Percentiles rank a stretch among this genome's conserved stretches.
phyloP scores from a whole-genome alignment of 352 stramenopile genomes.

The Peronospora destructor region DNA sequence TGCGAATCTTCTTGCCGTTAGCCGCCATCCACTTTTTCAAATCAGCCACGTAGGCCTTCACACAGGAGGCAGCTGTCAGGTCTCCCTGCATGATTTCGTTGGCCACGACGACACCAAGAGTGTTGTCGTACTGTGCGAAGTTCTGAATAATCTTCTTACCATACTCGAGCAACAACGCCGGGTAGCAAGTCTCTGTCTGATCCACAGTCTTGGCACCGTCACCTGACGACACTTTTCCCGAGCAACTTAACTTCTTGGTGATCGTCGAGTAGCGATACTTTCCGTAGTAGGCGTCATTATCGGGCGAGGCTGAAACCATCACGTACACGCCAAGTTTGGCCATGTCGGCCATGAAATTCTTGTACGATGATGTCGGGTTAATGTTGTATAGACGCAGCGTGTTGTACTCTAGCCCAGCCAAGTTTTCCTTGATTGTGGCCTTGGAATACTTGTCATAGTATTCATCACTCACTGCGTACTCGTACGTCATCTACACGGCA shows the following conservation, averaged over 20 bases:
- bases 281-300: slow-evolving; percentile 80
- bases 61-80: slow-evolving; percentile 63
- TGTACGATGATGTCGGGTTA: slow-evolving; percentile 76
- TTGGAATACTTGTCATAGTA: slow-evolving; percentile 86
- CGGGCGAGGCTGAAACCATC: slow-evolving; percentile 67
- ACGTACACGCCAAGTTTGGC: slow-evolving; percentile 69
- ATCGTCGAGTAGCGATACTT: slow-evolving; percentile 82
- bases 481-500: slow-evolving; percentile 64
- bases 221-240: slow-evolving; percentile 35
- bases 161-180: slow-evolving; percentile 75
- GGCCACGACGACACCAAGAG: slow-evolving; percentile 67
- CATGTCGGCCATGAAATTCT: slow-evolving; percentile 84
- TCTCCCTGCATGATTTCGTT: slow-evolving; percentile 87
- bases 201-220: slow-evolving; percentile 47
- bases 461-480: slow-evolving; percentile 80
- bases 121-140: slow-evolving; percentile 86
- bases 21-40: slow-evolving; percentile 86
- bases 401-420: slow-evolving; percentile 76
- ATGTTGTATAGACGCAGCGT: slow-evolving; percentile 85
- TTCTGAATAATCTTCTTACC: slow-evolving; percentile 86
- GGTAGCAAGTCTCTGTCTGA: slow-evolving; percentile 77
- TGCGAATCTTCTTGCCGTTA: slow-evolving; percentile 76
- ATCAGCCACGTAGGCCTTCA: slow-evolving; percentile 79
- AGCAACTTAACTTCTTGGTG: slow-evolving; percentile 50
- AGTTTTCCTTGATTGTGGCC: slow-evolving; percentile 49